These are phyloP conservation scores for Perkinsus marinus DNA, from an alignment of 169 alveolate species.

Conservation along the genomic window DNA sequence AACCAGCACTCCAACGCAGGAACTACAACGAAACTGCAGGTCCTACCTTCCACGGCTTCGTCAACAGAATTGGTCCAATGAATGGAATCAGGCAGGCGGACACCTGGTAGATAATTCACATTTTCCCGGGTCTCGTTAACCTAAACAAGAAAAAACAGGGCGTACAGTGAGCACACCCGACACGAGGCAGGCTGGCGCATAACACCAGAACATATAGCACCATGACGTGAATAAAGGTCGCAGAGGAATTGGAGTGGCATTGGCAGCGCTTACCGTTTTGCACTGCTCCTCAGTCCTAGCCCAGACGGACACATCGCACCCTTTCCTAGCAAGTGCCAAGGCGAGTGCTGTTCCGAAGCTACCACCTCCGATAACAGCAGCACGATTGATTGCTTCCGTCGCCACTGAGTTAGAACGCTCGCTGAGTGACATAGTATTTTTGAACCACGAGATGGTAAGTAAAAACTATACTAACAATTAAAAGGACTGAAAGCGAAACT, in stretches of 20 bases:
- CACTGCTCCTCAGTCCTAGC: background rate
- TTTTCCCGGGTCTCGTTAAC: constrained; percentile 17
- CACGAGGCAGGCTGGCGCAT: too few species aligned
- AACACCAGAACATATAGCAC: too few species aligned
- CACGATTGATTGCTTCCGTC: background rate
- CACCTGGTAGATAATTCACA: constrained; percentile 4
- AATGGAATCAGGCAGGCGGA: constrained; percentile 3
- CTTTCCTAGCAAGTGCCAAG: background rate
- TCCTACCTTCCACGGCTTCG: constrained; percentile 8
- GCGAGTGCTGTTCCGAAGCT: background rate
- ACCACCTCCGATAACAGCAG: background rate
- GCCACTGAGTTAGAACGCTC: background rate
- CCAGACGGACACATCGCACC: background rate
- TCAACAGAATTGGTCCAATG: constrained; percentile 2
- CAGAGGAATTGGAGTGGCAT: too few species aligned
- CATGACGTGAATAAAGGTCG: too few species aligned
- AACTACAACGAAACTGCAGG: background rate
- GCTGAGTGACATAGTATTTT: background rate
- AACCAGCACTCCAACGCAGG: background rate
- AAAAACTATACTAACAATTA: background rate
- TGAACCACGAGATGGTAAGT: background rate
- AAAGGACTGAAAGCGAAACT: background rate
- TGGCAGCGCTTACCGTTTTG: background rate
- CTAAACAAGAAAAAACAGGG: background rate
- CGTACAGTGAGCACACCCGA: background rate